These are phyloP conservation scores for Meripilus lineatus DNA, from an alignment of 1,284 basidiomycete genomes.

Conservation along the genomic window DNA sequence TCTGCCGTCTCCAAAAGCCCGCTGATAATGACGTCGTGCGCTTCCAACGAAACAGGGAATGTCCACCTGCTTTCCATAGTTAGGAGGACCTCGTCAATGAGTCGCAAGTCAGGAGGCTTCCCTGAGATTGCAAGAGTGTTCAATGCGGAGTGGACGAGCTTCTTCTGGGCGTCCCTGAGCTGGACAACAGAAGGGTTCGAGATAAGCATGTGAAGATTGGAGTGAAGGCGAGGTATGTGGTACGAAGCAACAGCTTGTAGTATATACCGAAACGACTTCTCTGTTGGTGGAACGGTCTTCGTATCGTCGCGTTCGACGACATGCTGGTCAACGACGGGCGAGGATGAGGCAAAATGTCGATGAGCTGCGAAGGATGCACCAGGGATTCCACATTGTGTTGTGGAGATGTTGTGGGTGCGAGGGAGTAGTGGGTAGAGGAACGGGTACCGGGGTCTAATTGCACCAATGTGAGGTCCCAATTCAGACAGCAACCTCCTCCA, in stretches of 20 bases:
- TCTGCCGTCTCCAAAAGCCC: conserved; percentile 8
- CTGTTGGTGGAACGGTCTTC: not conserved
- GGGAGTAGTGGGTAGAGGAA: no score
- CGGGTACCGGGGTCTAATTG: no score
- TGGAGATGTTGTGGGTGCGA: no score
- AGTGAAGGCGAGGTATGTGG: no score
- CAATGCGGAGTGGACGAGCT: conserved; percentile 2
- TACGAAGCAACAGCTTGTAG: no score
- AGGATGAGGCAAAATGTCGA: no score
- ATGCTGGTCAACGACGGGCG: no score
- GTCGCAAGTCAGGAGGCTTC: not conserved
- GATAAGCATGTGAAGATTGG: no score
- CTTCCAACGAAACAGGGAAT: not conserved
- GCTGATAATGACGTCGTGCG: conserved; percentile 8
- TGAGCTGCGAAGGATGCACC: not conserved
- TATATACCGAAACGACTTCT: no score
- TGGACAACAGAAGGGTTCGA: not conserved
- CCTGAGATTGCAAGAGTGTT: not conserved
- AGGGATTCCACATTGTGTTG: no score
- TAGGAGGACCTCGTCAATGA: conserved; percentile 6
- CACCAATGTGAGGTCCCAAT: conserved; percentile 13
- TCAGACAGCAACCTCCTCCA: conserved; percentile 19
- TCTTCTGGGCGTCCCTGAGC: conserved; percentile 1
- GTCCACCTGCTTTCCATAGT: conserved; percentile 4
- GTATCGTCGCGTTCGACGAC: no score